Base-by-base conservation (phyloP, 2,329 filamentous ascomycete genomes). In the Lasiodiplodia sp. region DNA sequence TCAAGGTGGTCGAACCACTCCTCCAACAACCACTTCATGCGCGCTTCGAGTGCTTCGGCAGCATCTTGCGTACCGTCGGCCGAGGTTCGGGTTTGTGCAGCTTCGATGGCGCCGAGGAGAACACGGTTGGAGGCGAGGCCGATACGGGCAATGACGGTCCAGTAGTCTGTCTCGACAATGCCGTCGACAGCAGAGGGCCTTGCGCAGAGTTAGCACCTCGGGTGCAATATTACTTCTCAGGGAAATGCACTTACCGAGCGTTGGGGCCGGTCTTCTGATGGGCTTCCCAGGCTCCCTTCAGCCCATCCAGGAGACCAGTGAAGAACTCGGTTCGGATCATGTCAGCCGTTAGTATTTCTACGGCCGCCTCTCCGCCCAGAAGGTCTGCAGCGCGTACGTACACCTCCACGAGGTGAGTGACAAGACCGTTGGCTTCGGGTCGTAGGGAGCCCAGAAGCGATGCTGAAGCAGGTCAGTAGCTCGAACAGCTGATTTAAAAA, bases 91-190 rank as follows among this genome's bases (percentile, higher is more conserved):
- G 60, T 63, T n/a, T 57, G 38, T 3, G 67, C 71, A 1, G 72
- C 72, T 21, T 87, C 83, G 4, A 88, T 75, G 0, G 84, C 85
- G 56, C 84, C 82, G 14, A 90, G 82, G 72, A 97, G 91, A 2
- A 92, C 83, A 2, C 80, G 80, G 0, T 94, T 92, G 47, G 91
- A 91, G 0, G 90, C 89, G 2, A 97, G 82, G 0, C 90, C 88
- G 18, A 98, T 86, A 1, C 94, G 91, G 2, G 93, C 90, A 2
- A 99, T 85, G 2, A 98, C 89, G 4, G 89, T 87, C 75, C 97
- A 91, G 78, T 97, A 97, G 76, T 97, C 92, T 0, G 92, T 92
- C 75, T 97, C 90, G 0, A 92, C 90, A 12, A 94, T 86, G 14
- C 90, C 88, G 73, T 91, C 91, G 40, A 97, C 87, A 37, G 88